Evolutionary conservation across 257 asterid genomes (phyloP).

Genomic region (Voacanga thouarsii): DNA sequence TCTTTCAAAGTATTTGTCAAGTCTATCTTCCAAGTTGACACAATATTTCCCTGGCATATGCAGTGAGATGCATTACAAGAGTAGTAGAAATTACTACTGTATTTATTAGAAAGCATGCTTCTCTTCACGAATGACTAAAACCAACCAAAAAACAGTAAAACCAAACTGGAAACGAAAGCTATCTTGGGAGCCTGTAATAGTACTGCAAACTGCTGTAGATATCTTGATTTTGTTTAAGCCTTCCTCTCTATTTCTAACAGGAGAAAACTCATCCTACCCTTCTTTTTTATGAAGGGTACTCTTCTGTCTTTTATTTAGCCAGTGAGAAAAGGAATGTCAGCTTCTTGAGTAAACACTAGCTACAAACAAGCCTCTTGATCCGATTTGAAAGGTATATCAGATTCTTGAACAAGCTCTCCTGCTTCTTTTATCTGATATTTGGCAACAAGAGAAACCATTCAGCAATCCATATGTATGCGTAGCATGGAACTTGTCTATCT

Average conservation of each 20-base stretch:
- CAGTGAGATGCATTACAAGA: not conserved
- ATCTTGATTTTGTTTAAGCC: slow-evolving; percentile 1
- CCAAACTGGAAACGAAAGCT: not conserved
- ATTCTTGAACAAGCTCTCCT: not conserved
- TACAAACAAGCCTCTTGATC: too few relatives aligned
- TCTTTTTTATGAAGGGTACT: too few relatives aligned
- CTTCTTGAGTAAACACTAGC: not conserved
- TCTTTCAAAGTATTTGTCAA: not conserved
- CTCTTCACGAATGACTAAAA: not conserved
- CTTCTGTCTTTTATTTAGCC: not conserved
- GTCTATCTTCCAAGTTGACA: not conserved
- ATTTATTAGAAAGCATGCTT: too few relatives aligned
- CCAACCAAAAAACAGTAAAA: too few relatives aligned
- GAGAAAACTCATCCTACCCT: not conserved
- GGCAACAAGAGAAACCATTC: not conserved
- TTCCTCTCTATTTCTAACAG: not conserved
- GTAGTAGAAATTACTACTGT: not conserved
- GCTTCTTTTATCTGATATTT: slow-evolving; percentile 6
- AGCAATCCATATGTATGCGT: not conserved
- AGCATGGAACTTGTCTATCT: not conserved
- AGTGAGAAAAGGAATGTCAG: not conserved
- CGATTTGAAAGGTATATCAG: too few relatives aligned
- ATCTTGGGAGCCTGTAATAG: not conserved
- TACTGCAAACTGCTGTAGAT: not conserved
- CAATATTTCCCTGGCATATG: not conserved